Evolutionary conservation across 2,329 filamentous ascomycete species (phyloP).

Genomic region (Ciborinia camelliae): DNA sequence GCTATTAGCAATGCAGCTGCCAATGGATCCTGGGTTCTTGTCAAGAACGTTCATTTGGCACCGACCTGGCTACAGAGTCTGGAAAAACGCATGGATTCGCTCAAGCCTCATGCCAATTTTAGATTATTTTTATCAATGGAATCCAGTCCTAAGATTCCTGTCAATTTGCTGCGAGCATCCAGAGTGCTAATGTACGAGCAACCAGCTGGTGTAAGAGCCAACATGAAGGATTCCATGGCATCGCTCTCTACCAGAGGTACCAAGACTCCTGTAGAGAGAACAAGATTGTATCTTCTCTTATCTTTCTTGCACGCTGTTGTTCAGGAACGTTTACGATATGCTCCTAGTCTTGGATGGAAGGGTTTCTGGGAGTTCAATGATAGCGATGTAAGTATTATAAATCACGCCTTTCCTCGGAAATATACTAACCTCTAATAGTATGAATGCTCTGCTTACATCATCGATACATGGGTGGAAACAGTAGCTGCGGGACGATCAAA

Average conservation of each 20-base stretch:
- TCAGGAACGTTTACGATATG: slow-evolving; percentile 91
- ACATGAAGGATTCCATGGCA: slow-evolving; percentile 96
- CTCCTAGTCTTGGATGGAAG: slow-evolving; percentile 93
- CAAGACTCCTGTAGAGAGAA: slow-evolving; percentile 86
- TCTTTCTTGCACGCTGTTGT: slow-evolving; percentile 95
- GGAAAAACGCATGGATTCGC: slow-evolving; percentile 92
- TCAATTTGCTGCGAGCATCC: slow-evolving; percentile 89
- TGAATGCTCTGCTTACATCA: slow-evolving; percentile 93
- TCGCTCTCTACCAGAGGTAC: slow-evolving; percentile 71
- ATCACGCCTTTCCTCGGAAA: slow-evolving; percentile 50
- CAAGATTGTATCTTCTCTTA: slow-evolving; percentile 82
- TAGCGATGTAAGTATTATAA: slow-evolving; percentile 75
- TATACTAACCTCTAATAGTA: slow-evolving; percentile 62
- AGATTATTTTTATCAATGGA: slow-evolving; percentile 98
- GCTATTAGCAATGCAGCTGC: slow-evolving; percentile 90
- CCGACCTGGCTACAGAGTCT: slow-evolving; percentile 95
- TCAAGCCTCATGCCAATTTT: slow-evolving; percentile 92
- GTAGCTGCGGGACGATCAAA: slow-evolving; percentile 85
- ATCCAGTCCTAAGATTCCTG: slow-evolving; percentile 91
- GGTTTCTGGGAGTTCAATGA: slow-evolving; percentile 99
- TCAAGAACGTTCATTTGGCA: slow-evolving; percentile 98
- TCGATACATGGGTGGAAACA: slow-evolving; percentile 88
- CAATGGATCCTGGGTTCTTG: slow-evolving; percentile 88
- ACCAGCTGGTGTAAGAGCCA: slow-evolving; percentile 90
- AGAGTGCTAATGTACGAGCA: slow-evolving; percentile 97